Base-by-base conservation (phyloP, 768 basidiomycete genomes). In the Termitomyces sp. region DNA sequence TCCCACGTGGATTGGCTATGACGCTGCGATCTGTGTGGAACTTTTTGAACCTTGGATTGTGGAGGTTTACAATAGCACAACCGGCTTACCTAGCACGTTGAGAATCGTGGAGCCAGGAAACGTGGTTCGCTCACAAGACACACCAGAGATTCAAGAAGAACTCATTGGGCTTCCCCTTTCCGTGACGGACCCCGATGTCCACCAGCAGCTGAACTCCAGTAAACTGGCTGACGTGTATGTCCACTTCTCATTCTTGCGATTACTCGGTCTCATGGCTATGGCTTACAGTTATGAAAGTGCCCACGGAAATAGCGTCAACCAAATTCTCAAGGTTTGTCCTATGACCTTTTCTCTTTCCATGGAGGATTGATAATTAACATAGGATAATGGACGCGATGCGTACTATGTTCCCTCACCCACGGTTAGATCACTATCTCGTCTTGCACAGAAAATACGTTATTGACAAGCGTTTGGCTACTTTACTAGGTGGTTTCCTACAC, bases 321-420 rank as follows among this genome's bases (percentile, higher is more conserved):
- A 73, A 54, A 65, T 78, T 29, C 15, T 76, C 34, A 78, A 77
- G 66, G 71, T 73, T 25, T 0, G 66, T 47, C 2, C 47, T 51
- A 29, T 37, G 17, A 10, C 46, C 57, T 2, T 17, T n/a, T 12
- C 36, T 32, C 12, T 25, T 45, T 37, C 12, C 29, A 29, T 15
- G 14, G 32, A 62, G 34, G 60, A 38, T 47, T 40, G 17, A 14
- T 29, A 2, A 17, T 5, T 40, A 5, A 25, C 29, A 38, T 51
- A 74, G 74, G 79, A 78, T 59, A 79, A 77, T 54, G 78, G 76
- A 12, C 66, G 76, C 15, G 77, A 77, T 58, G 58, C 71, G 4
- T 70, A 52, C 29, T 81, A 80, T 62, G 76, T 76, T 9, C 78
- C 79, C 20, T 75, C 75, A 5, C 77, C 77, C n/a, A 74, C 73